Evolutionary conservation across 768 basidiomycete species (phyloP).

Genomic region (Antrodiella citrinella): DNA sequence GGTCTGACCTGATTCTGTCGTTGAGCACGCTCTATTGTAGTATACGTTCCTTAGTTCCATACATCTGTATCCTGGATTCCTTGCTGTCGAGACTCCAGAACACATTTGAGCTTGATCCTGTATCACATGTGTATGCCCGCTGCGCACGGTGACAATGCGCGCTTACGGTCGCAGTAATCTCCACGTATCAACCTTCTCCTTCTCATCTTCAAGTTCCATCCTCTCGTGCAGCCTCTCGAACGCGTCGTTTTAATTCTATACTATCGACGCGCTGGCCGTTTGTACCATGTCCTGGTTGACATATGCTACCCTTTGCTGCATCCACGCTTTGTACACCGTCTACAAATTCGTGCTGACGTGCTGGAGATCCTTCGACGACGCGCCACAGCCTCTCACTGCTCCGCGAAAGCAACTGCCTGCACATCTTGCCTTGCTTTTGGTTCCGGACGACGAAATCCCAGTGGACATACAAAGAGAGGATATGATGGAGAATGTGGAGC

Average conservation of each 20-base stretch:
- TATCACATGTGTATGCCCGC: no score
- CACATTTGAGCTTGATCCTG: no score
- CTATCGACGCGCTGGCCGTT: neutral
- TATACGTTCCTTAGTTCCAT: no score
- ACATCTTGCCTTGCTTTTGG: conserved; percentile 62
- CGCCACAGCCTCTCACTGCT: conserved; percentile 43
- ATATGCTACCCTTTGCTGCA: conserved; percentile 37
- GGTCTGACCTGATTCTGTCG: neutral
- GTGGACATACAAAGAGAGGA: conserved; percentile 29
- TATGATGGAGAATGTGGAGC: conserved; percentile 46
- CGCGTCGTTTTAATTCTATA: neutral
- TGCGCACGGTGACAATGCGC: neutral
- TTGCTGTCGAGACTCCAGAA: no score
- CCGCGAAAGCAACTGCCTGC: conserved; percentile 49
- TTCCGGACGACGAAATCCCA: conserved; percentile 30
- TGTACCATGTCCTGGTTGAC: conserved; percentile 38
- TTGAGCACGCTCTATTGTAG: neutral
- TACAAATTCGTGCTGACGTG: conserved; percentile 32
- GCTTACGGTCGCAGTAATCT: neutral
- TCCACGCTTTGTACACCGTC: conserved; percentile 52
- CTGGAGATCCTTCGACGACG: conserved; percentile 28
- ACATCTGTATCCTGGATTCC: no score
- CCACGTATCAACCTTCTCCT: neutral
- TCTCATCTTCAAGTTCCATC: neutral
- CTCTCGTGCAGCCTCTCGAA: conserved; percentile 1